A percentile compares a stretch with the other conserved stretches of the same genome.
Conservation (phyloP, 164 flowering plant genomes). For the Magnolia officinalis region DNA sequence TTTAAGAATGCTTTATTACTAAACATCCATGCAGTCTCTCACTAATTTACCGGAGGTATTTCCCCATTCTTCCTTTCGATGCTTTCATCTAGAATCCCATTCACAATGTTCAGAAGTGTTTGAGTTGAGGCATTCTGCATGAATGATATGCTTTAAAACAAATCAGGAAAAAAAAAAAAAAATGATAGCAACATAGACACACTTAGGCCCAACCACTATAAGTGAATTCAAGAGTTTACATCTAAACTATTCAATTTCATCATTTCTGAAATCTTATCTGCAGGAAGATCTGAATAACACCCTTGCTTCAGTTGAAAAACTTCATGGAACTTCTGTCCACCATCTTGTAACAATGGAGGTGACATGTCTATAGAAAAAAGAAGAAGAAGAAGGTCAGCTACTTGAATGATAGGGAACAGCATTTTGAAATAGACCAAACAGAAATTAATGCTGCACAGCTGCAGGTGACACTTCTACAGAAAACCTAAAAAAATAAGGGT, state of each 20-base stretch:
- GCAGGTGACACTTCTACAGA: no score
- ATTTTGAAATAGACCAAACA: background rate
- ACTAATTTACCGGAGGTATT: slow-evolving; percentile 66
- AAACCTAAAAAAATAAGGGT: no score
- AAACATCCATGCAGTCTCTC: slow-evolving; percentile 6
- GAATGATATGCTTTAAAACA: slow-evolving; percentile 7
- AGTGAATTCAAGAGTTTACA: slow-evolving; percentile 35
- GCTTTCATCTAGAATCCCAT: slow-evolving; percentile 64
- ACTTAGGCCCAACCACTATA: background rate
- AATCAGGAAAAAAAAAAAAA: background rate
- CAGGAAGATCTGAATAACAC: slow-evolving; percentile 49
- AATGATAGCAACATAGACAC: background rate
- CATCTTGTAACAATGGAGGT: slow-evolving; percentile 32
- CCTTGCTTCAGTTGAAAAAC: slow-evolving; percentile 44
- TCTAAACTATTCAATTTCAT: slow-evolving; percentile 57
- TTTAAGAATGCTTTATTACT: background rate
- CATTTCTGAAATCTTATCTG: slow-evolving; percentile 54
- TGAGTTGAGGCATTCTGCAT: slow-evolving; percentile 75
- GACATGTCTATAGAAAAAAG: slow-evolving; percentile 23
- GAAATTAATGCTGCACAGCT: no score
- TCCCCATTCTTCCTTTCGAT: slow-evolving; percentile 70
- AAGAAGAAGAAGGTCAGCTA: background rate
- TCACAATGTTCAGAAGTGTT: slow-evolving; percentile 56
- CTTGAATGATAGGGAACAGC: background rate
- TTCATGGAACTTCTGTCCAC: slow-evolving; percentile 41